These are phyloP conservation scores for Malassezia globosa DNA, from an alignment of 1,284 basidiomycete genomes.

Conservation along the genomic window DNA sequence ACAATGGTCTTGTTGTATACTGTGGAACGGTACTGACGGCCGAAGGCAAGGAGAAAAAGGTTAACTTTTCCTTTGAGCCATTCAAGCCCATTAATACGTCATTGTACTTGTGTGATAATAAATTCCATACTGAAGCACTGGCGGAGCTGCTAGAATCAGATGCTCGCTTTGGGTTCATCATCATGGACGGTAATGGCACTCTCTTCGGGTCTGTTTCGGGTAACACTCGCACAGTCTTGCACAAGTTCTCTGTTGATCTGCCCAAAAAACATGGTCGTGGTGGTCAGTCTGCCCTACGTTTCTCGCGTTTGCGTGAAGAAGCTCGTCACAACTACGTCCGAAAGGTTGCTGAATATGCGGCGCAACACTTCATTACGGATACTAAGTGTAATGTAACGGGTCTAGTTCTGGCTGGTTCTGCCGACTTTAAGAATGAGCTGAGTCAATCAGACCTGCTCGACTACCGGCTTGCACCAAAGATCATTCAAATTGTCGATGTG, in stretches of 20 bases:
- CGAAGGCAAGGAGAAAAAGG: constrained; percentile 90
- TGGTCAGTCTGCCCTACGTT: constrained; percentile 99
- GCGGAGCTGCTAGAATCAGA: constrained; percentile 94
- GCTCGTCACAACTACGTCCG: constrained; percentile 99
- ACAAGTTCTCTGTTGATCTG: constrained; percentile 97
- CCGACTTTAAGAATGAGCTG: constrained; percentile 97
- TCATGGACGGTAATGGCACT: constrained; percentile 96
- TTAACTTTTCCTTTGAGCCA: constrained; percentile 80
- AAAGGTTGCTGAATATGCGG: constrained; percentile 91
- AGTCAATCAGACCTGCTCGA: constrained; percentile 96
- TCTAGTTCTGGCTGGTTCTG: constrained; percentile 90
- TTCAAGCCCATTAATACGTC: constrained; percentile 82
- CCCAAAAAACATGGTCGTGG: constrained; percentile 99
- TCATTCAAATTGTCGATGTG: constrained; percentile 68
- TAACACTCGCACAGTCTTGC: constrained; percentile 90
- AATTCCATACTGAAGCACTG: constrained; percentile 96
- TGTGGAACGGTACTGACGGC: constrained; percentile 89
- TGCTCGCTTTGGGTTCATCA: constrained; percentile 95
- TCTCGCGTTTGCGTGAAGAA: constrained; percentile 97
- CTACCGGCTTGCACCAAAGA: constrained; percentile 64
- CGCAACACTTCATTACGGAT: constrained; percentile 93
- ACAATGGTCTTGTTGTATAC: constrained; percentile 89
- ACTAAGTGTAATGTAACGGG: constrained; percentile 98
- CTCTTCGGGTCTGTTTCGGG: constrained; percentile 92
- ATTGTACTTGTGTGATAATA: constrained; percentile 97